Percentiles rank a stretch among this genome's conserved stretches.
Conservation (phyloP, 176 grass and related monocot genomes). For the sorghum (Sorghum bicolor) region DNA sequence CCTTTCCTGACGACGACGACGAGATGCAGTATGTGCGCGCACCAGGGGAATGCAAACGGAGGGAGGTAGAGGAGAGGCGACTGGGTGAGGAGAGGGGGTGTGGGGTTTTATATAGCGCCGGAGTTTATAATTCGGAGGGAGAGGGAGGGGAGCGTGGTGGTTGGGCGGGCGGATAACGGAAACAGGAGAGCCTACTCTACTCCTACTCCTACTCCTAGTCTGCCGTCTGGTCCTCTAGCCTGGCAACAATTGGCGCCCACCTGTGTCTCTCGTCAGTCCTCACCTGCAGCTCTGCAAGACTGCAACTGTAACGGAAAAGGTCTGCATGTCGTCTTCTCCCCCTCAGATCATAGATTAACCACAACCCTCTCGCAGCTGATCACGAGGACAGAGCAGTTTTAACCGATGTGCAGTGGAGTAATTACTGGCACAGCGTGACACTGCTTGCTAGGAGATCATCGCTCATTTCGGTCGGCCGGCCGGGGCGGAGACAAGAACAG, state of each 20-base stretch:
- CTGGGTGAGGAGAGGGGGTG: neutral
- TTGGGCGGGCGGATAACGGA: conserved; percentile 40
- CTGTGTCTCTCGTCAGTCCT: neutral
- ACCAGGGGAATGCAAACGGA: neutral
- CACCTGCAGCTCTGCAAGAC: neutral
- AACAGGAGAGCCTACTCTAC: conserved; percentile 11
- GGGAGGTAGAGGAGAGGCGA: neutral
- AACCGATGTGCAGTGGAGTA: neutral
- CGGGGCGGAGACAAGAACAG: neutral
- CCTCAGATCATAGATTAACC: neutral
- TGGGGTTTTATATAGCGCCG: conserved; percentile 27
- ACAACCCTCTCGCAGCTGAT: neutral
- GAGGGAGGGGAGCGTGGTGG: neutral
- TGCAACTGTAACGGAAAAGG: conserved; percentile 29
- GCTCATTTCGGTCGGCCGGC: neutral
- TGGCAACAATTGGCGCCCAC: conserved; percentile 26
- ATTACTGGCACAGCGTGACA: neutral
- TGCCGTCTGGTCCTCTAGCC: conserved; percentile 36
- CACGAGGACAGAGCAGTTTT: neutral
- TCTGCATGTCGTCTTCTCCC: neutral
- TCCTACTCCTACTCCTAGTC: neutral
- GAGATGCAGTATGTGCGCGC: neutral
- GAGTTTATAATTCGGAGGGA: conserved; percentile 23
- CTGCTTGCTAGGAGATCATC: neutral
- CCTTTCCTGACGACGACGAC: conserved; percentile 3